Evolutionary conservation across 2,329 filamentous ascomycete genomes (phyloP).

Genomic region (Ceratocystis papillata): DNA sequence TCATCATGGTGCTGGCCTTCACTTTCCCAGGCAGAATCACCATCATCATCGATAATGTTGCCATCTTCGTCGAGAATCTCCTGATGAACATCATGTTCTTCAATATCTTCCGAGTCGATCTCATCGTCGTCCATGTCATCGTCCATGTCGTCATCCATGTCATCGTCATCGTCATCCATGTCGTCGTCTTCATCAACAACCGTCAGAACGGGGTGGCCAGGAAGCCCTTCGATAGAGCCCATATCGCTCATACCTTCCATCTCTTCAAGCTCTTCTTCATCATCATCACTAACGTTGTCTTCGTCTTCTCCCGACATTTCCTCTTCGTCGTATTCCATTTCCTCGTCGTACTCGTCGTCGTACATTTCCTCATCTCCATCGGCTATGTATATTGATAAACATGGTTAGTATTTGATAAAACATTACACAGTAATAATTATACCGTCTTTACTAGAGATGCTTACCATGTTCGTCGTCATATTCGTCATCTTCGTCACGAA

Average conservation of each 20-base stretch:
- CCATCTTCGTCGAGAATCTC: constrained; percentile 28
- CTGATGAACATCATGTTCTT: constrained; percentile 39
- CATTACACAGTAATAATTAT: constrained; percentile 26
- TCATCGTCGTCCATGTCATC: constrained; percentile 39
- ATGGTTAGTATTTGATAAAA: neutral
- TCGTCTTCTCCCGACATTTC: constrained; percentile 69
- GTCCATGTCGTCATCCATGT: constrained; percentile 48
- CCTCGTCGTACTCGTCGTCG: constrained; percentile 79
- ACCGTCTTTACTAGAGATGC: constrained; percentile 21
- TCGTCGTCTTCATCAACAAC: constrained; percentile 62
- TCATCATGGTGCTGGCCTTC: constrained; percentile 48
- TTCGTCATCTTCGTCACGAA: constrained; percentile 53
- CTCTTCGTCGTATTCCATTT: constrained; percentile 82
- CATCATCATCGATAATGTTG: constrained; percentile 49
- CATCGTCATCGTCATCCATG: constrained; percentile 53
- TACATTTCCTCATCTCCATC: constrained; percentile 85
- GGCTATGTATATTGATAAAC: neutral
- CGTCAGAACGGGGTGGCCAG: constrained; percentile 53
- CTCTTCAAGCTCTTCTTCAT: constrained; percentile 47
- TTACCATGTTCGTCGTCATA: constrained; percentile 43
- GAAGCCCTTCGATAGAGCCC: constrained; percentile 69
- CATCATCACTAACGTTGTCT: constrained; percentile 81
- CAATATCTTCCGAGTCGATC: constrained; percentile 42
- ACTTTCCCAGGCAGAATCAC: constrained; percentile 51
- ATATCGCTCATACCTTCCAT: constrained; percentile 52